Evolutionary conservation across 2,329 filamentous ascomycete genomes (phyloP), one percentile per base, ranked within the genome.

Genomic region (Colletotrichum filicis): DNA sequence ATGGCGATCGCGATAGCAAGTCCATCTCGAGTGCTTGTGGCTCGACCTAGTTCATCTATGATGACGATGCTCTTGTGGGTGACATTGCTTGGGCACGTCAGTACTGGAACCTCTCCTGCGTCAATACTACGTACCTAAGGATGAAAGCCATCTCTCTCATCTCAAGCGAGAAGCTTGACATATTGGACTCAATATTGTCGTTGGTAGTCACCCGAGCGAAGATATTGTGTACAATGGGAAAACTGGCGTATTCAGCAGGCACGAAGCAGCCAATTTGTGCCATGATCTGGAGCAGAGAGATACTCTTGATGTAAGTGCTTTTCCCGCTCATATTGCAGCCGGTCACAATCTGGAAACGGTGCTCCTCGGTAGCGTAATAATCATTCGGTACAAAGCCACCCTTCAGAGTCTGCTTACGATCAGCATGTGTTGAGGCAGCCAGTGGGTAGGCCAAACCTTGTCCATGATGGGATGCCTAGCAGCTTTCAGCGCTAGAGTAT

Each of bases 241-340:
- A 93, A 0, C 92, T 91, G 0, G 95, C 97, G 78, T 94, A 97
- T 35, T 92, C 87, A 0, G 95, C 96, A 0, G 97, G 97, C 1
- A 98, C 93, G 80, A 97, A 98, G 77, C 91, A 94, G 3, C 95
- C 96, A 64, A 98, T 92, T 78, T 99, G 97, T 0, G 95, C 95
- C 95, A 99, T 98, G 71, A 99, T 91, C 57, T 93, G 91, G 79
- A 97, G 90, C 37, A 99, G 85, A 0, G 96, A 94, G 28, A 97
- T 87, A 1, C 93, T 92, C 62, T 95, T 91, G 74, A 98, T 98
- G 79, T 98, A 98, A 0, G 95, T 99, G 75, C 94, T 97, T 81
- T 98, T 99, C 1, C 95, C 97, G 77, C 95, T 97, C 97, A 99
- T 99, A 78, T 99, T 99, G 80, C 94, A 97, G 4, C 97, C 96